Base-by-base conservation (phyloP, 2,329 filamentous ascomycete species). In the Sphaerulina vaccinii region DNA sequence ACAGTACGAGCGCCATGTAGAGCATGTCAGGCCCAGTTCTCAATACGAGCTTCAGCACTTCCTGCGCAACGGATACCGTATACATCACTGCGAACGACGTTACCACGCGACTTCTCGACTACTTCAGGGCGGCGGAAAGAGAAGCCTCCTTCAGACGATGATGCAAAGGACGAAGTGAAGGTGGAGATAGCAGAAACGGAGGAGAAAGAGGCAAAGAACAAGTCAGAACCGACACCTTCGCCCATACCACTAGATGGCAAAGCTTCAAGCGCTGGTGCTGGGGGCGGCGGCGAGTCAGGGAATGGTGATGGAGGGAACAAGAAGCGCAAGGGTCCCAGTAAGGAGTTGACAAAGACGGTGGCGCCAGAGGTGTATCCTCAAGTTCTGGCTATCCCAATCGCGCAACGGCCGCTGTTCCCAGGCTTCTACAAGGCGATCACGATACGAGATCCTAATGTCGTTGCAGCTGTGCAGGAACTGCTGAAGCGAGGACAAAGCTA, bases 401-500 rank as follows among this genome's bases (percentile, higher is more conserved):
- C 90, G 22, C 90, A 95, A 70, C 82, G 93, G 47, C 93, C 93
- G 9, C 76, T 99, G 10, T 99, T 97, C 72, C 93, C 93, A 1
- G 93, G 93, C 1, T 99, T 97, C 73, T 99, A 99, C 77, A 99
- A 99, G 73, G 92, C 93, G 8, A 93, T 99, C 62, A 99, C 92
- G 3, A 95, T 99, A 62, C 86, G 89, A 68, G 90, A 99, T 66
- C 88, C 88, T 15, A 88, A 93, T 62, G 93, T 99, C 29, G 87
- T 91, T 11, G 84, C 85, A 33, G 93, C 93, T 18, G 95, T 99
- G 60, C 87, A 91, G 52, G 95, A 99, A 68, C 93, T 96, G 80
- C 89, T 97, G 69, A 96, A 95, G 78, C 82, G 92, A 46, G 93
- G 93, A 0, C 95, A 99, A 71, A 95, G 92, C 19, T 99, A 99